These are phyloP conservation scores for Macrocybe gigantea DNA, from an alignment of 768 basidiomycete species.

Conservation along the genomic window DNA sequence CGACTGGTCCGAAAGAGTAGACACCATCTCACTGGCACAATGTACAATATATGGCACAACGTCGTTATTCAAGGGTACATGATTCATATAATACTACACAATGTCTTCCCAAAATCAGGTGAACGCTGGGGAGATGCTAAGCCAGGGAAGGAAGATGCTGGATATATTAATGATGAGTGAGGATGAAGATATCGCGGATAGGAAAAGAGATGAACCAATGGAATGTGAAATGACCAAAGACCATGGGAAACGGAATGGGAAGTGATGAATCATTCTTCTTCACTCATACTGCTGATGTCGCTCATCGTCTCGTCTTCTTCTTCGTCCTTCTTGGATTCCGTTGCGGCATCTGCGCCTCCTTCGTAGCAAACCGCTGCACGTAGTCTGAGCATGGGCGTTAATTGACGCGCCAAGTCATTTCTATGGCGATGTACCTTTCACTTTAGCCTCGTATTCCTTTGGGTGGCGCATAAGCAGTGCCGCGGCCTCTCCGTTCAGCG, in stretches of 20 bases:
- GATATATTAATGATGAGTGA: slow-evolving; percentile 11
- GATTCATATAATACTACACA: not conserved
- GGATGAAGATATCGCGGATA: slow-evolving; percentile 1
- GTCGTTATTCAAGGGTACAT: not conserved
- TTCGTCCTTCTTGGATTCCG: slow-evolving; percentile 55
- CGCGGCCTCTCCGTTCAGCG: slow-evolving; percentile 96
- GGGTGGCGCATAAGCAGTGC: slow-evolving; percentile 96
- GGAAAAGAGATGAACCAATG: not conserved
- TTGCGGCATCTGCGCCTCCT: slow-evolving; percentile 79
- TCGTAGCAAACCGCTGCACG: slow-evolving; percentile 90
- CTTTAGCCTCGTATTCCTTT: slow-evolving; percentile 90
- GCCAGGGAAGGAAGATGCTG: slow-evolving; percentile 4
- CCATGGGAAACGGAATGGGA: slow-evolving; percentile 1
- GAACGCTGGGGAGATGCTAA: slow-evolving; percentile 4
- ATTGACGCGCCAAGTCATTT: not conserved
- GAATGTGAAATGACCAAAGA: slow-evolving; percentile 7
- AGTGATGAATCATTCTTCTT: slow-evolving; percentile 40
- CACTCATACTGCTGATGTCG: slow-evolving; percentile 79
- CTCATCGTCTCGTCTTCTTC: slow-evolving; percentile 85
- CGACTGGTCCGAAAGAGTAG: too few species aligned
- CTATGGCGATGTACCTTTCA: slow-evolving; percentile 59
- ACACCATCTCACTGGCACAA: too few species aligned
- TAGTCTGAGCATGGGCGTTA: slow-evolving; percentile 58
- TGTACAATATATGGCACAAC: not conserved
- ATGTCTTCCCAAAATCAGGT: too few species aligned